Evolutionary conservation across 2,329 filamentous ascomycete species (phyloP).

Genomic region (Shiraia sp.): DNA sequence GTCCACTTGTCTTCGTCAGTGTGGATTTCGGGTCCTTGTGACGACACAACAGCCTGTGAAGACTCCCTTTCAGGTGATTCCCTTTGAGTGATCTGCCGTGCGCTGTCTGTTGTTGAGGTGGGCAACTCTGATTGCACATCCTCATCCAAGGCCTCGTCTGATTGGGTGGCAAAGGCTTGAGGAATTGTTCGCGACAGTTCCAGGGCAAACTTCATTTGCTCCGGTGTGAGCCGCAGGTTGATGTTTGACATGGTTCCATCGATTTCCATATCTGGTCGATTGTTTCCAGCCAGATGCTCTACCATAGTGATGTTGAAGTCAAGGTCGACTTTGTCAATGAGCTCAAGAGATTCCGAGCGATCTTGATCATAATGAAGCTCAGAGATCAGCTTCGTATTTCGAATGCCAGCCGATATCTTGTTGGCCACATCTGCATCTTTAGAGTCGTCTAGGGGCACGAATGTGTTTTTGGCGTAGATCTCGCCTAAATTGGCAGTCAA

Average conservation of each 20-base stretch:
- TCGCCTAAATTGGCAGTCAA: constrained; percentile 94
- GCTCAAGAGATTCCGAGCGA: constrained; percentile 81
- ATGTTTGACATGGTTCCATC: constrained; percentile 91
- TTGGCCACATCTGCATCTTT: constrained; percentile 76
- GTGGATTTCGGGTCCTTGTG: constrained; percentile 67
- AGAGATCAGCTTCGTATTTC: constrained; percentile 89
- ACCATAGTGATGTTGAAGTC: constrained; percentile 91
- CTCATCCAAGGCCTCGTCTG: constrained; percentile 68
- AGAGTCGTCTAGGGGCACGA: constrained; percentile 80
- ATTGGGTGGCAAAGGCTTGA: constrained; percentile 77
- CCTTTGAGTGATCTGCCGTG: constrained; percentile 51
- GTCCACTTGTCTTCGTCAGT: constrained; percentile 78
- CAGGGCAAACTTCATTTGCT: constrained; percentile 85
- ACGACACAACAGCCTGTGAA: constrained; percentile 55
- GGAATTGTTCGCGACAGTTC: constrained; percentile 88
- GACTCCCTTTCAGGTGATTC: constrained; percentile 35
- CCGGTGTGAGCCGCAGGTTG: constrained; percentile 86
- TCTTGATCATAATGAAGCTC: constrained; percentile 79
- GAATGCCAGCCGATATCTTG: constrained; percentile 86
- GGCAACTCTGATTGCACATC: constrained; percentile 77
- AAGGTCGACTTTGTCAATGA: constrained; percentile 96
- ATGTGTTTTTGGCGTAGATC: constrained; percentile 95
- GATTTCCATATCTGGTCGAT: constrained; percentile 88
- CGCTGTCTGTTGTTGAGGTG: constrained; percentile 55
- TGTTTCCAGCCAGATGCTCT: constrained; percentile 75